phyloP scores from a whole-genome alignment of 2,329 filamentous ascomycete genomes.

The Nemania serpens region DNA sequence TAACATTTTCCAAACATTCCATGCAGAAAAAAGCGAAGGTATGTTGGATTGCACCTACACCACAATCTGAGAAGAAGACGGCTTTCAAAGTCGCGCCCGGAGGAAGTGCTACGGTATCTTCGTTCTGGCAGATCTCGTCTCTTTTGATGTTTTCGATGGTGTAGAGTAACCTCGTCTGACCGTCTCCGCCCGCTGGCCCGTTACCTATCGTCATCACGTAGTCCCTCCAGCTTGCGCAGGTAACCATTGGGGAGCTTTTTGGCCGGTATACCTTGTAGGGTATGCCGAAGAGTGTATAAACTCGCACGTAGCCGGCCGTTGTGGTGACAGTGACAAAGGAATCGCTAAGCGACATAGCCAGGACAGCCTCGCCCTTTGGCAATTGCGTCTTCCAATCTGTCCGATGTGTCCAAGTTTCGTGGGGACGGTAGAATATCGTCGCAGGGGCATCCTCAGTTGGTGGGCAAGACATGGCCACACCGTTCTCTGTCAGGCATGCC shows the following conservation, averaged over 20 bases:
- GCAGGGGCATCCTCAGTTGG: slow-evolving; percentile 69
- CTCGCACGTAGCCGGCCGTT: slow-evolving; percentile 81
- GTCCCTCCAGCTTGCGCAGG: slow-evolving; percentile 91
- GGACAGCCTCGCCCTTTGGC: slow-evolving; percentile 84
- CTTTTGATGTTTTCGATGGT: slow-evolving; percentile 93
- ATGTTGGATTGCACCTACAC: slow-evolving; percentile 63
- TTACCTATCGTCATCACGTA: slow-evolving; percentile 98
- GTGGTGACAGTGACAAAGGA: slow-evolving; percentile 91
- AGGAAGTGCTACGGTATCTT: slow-evolving; percentile 86
- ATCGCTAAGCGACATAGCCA: slow-evolving; percentile 87
- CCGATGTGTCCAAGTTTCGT: slow-evolving; percentile 93
- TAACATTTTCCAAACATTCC: slow-evolving; percentile 27
- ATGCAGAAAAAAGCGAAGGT: slow-evolving; percentile 18
- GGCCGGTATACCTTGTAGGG: slow-evolving; percentile 88
- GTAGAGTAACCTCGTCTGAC: slow-evolving; percentile 79
- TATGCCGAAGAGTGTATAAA: slow-evolving; percentile 91
- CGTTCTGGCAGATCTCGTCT: slow-evolving; percentile 91
- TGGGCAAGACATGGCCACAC: slow-evolving; percentile 82
- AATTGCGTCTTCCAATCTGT: slow-evolving; percentile 88
- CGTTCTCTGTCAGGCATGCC: slow-evolving; percentile 85
- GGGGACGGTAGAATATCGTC: slow-evolving; percentile 92
- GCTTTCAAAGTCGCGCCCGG: slow-evolving; percentile 74
- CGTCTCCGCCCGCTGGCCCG: slow-evolving; percentile 79
- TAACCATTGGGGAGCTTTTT: slow-evolving; percentile 87
- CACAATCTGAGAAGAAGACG: slow-evolving; percentile 89